Percentiles rank a stretch among this genome's conserved stretches.
Conservation (phyloP, 257 asterid species). For the Solanum ahanhuiri region DNA sequence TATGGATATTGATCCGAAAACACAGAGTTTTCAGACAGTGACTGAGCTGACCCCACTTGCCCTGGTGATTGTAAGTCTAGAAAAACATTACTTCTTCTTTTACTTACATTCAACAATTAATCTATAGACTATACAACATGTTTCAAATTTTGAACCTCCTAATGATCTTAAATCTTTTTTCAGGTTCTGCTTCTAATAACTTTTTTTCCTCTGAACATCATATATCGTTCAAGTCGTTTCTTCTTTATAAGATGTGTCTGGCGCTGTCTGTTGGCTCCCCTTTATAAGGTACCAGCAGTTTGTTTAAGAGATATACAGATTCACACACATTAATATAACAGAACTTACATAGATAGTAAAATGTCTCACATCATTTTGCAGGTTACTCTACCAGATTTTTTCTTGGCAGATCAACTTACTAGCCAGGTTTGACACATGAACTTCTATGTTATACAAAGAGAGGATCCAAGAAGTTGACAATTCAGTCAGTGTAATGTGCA, state of each 20-base stretch:
- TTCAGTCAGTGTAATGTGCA: background rate
- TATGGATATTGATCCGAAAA: conserved; percentile 63
- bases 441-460: background rate
- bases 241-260: conserved; percentile 46
- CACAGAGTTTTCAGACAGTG: conserved; percentile 17
- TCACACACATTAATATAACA: background rate
- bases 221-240: conserved; percentile 75
- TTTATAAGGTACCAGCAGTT: conserved; percentile 52
- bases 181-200: conserved; percentile 46
- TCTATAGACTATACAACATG: background rate
- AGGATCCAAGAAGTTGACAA: background rate
- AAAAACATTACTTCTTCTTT: background rate
- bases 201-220: conserved; percentile 61
- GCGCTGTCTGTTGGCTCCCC: conserved; percentile 79
- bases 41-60: conserved; percentile 62
- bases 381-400: conserved; percentile 71
- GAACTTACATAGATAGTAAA: background rate
- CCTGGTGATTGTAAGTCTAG: conserved; percentile 41
- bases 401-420: conserved; percentile 89
- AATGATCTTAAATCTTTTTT: background rate
- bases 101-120: background rate
- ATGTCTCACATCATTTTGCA: conserved; percentile 9
- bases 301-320: background rate
- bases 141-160: background rate
- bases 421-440: conserved; percentile 53